Conservation (phyloP, 306 rosid species). For the Malus orientalis region DNA sequence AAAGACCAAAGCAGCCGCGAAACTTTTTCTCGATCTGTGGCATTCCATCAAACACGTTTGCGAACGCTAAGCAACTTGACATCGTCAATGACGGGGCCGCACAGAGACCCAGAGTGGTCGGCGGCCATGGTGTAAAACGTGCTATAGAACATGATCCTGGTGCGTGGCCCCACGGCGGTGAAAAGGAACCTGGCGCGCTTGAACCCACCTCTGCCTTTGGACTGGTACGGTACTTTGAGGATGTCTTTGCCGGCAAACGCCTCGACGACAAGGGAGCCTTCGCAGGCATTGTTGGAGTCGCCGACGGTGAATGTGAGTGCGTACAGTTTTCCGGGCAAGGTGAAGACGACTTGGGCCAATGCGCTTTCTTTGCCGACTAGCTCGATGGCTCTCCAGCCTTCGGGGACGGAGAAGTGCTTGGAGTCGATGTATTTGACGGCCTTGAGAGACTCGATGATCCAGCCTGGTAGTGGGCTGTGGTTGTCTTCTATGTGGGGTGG, state of each 20-base stretch:
- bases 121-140: slow-evolving; percentile 50
- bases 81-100: slow-evolving; percentile 78
- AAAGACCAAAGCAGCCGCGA: neutral
- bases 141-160: slow-evolving; percentile 56
- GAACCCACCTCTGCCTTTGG: slow-evolving; percentile 64
- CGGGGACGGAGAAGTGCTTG: slow-evolving; percentile 48
- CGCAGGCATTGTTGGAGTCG: slow-evolving; percentile 59
- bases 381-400: slow-evolving; percentile 63
- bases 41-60: neutral
- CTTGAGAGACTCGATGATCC: slow-evolving; percentile 80
- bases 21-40: neutral
- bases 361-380: slow-evolving; percentile 85
- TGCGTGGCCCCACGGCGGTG: slow-evolving; percentile 39
- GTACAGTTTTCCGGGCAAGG: slow-evolving; percentile 34
- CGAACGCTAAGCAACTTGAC: slow-evolving; percentile 58
- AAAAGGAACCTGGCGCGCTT: slow-evolving; percentile 37
- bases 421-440: slow-evolving; percentile 82
- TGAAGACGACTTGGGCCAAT: slow-evolving; percentile 47
- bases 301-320: slow-evolving; percentile 67
- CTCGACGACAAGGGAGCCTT: slow-evolving; percentile 51
- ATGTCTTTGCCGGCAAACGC: slow-evolving; percentile 53
- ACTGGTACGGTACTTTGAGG: slow-evolving; percentile 40
- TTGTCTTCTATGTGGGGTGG: slow-evolving; percentile 66
- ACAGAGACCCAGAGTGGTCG: slow-evolving; percentile 64
- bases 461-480: slow-evolving; percentile 68